Conservation (phyloP, 2,329 filamentous ascomycete genomes). For the Metarhizium brunneum region DNA sequence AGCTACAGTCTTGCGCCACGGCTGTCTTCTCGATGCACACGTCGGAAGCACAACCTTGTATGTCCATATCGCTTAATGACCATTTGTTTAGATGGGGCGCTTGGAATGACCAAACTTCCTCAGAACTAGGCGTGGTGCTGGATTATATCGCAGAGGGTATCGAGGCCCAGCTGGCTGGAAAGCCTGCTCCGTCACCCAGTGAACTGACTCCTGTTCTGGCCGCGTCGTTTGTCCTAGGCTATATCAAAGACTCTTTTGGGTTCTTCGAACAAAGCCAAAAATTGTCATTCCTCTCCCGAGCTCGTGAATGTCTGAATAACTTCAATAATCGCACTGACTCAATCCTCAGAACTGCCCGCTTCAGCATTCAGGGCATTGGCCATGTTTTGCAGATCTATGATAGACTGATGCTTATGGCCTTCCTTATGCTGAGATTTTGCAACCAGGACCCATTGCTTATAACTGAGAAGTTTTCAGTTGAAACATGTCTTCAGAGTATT, state of each 20-base stretch:
- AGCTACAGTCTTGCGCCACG: slow-evolving; percentile 21
- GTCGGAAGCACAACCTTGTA: slow-evolving; percentile 19
- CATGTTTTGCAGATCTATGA: slow-evolving; percentile 18
- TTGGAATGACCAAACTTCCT: slow-evolving; percentile 51
- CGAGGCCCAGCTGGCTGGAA: slow-evolving; percentile 10
- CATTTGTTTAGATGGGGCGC: slow-evolving; percentile 42
- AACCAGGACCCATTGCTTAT: slow-evolving; percentile 22
- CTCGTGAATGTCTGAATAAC: slow-evolving; percentile 31
- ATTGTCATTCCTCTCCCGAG: slow-evolving; percentile 33
- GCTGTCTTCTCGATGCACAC: slow-evolving; percentile 11
- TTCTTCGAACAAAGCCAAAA: slow-evolving; percentile 25
- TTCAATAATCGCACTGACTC: slow-evolving; percentile 26
- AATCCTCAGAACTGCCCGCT: slow-evolving; percentile 6
- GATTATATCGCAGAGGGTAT: slow-evolving; percentile 46
- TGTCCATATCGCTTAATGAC: slow-evolving; percentile 37
- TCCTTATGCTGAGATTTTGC: slow-evolving; percentile 34
- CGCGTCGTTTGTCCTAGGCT: slow-evolving; percentile 38
- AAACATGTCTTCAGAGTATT: slow-evolving; percentile 37
- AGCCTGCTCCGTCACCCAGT: neutral
- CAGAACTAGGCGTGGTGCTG: slow-evolving; percentile 51
- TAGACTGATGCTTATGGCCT: slow-evolving; percentile 21
- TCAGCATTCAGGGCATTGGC: slow-evolving; percentile 1
- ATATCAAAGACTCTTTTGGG: slow-evolving; percentile 33
- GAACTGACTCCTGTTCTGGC: slow-evolving; percentile 16
- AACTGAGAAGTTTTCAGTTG: slow-evolving; percentile 32